Base-by-base conservation (phyloP, 108 stramenopile species). In the Nitzschia sp. region DNA sequence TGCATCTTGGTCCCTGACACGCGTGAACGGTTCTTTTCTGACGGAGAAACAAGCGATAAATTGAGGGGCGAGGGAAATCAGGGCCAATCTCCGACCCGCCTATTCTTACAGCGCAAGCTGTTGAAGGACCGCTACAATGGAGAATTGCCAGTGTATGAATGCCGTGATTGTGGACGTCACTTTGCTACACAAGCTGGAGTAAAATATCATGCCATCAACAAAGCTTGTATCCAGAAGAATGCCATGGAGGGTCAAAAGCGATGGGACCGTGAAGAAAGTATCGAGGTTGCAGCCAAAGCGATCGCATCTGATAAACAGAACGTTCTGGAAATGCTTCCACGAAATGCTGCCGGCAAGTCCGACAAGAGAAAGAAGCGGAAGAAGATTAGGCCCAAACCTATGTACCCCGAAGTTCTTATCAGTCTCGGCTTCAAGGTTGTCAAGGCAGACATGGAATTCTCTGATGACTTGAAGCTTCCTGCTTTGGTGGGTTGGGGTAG, bases 1-100 rank as follows among this genome's bases (percentile, higher is more conserved):
- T 92, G 91, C 46, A 67, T 68, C 21, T 63, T 71, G 36, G 63
- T 92, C 28, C 70, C 70, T 15, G 79, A 85, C 35, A 72, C 76
- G 30, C 66, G 85, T 23, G 31, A 18, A 25, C 61, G 38, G 1
- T 31, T 57, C 31, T 17, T 17, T 3, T 29, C 56, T 3, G 27
- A 57, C 15, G 6, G 8, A 6, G 27, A 57, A 11, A 51, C 8
- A 19, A 9, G 18, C 21, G 21, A 9, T 4, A 19, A 51, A 21
- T 21, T 8, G 4, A 25, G 32, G 45, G 46, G 27, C 29, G 28
- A 38, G 19, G 45, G 19, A 30, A 0, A 18, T 9, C 18, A 21
- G n/a, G 23, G 8, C 21, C 55, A 34, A 23, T 19, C 35, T 32
- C 54, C 30, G 21, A 49, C 42, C 34, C 49, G 51, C 17, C 54